Conservation (phyloP, 1,284 basidiomycete genomes). For the Pseudozyma tsukubaensis region DNA sequence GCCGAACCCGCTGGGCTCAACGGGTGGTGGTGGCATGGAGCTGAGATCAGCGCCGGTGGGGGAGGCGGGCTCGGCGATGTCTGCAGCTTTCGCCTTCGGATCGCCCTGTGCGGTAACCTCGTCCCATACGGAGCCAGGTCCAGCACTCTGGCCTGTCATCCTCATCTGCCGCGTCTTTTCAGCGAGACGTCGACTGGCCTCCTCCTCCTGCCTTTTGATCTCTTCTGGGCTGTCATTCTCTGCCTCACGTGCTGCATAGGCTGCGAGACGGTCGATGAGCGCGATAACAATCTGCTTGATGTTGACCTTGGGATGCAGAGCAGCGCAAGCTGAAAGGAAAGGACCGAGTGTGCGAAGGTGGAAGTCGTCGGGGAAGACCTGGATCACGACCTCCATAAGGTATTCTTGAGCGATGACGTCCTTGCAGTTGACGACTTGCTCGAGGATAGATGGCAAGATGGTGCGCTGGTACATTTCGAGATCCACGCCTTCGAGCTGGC, state of each 20-base stretch:
- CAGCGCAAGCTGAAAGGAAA: slow-evolving; percentile 66
- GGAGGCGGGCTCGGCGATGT: slow-evolving; percentile 52
- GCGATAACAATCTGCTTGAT: slow-evolving; percentile 68
- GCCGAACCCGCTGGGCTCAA: slow-evolving; percentile 53
- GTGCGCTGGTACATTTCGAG: slow-evolving; percentile 64
- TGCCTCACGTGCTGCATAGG: slow-evolving; percentile 66
- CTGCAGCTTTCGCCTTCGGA: slow-evolving; percentile 44
- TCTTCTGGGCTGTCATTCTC: slow-evolving; percentile 67
- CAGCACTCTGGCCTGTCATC: slow-evolving; percentile 49
- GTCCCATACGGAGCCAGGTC: slow-evolving; percentile 60
- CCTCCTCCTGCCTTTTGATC: slow-evolving; percentile 64
- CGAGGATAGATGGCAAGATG: slow-evolving; percentile 66
- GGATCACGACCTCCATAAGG: slow-evolving; percentile 69
- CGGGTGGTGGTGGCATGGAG: slow-evolving; percentile 46
- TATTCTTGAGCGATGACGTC: slow-evolving; percentile 69
- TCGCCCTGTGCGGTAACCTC: slow-evolving; percentile 60
- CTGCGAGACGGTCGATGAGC: slow-evolving; percentile 66
- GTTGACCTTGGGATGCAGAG: slow-evolving; percentile 68
- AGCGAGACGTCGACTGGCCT: slow-evolving; percentile 58
- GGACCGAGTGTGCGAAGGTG: slow-evolving; percentile 65
- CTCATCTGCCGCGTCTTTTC: slow-evolving; percentile 64
- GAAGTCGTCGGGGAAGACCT: slow-evolving; percentile 69
- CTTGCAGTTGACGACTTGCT: slow-evolving; percentile 69
- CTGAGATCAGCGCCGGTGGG: slow-evolving; percentile 37
- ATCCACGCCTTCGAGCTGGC: slow-evolving; percentile 67